Conservation (phyloP, 345 rosid species). For the Gossypium sturtianum region DNA sequence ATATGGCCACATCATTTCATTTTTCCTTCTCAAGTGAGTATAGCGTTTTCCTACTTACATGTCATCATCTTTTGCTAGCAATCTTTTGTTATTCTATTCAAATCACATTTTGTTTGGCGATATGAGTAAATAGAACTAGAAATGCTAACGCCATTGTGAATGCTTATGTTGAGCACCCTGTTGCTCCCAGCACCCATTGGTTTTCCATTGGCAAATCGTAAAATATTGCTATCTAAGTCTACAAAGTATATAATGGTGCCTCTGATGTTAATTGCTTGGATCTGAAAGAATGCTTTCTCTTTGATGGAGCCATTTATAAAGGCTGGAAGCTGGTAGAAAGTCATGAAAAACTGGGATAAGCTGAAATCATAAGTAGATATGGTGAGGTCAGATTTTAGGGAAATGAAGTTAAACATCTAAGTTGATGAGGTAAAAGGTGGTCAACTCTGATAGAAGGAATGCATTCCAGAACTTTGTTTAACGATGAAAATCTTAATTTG, state of each 20-base stretch:
- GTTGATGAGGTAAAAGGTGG: background rate
- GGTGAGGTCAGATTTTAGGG: background rate
- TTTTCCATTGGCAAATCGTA: background rate
- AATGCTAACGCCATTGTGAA: background rate
- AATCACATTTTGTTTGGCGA: background rate
- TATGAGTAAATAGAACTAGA: background rate
- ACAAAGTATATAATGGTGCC: slow-evolving; percentile 4
- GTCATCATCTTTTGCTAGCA: background rate
- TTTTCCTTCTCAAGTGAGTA: background rate
- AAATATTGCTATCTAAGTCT: background rate
- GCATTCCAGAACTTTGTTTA: background rate
- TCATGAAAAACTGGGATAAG: background rate
- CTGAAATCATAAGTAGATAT: background rate
- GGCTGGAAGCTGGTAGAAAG: background rate
- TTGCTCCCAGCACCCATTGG: background rate
- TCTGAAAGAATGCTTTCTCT: background rate
- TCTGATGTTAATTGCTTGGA: background rate
- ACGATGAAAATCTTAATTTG: background rate
- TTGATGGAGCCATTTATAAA: background rate
- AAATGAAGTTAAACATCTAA: background rate
- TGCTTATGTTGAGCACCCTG: background rate
- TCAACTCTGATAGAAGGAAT: background rate
- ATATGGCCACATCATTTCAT: background rate
- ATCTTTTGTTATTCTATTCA: background rate
- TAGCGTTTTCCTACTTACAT: background rate